Evolutionary conservation across 768 basidiomycete species (phyloP).

Genomic region (Tylopilus balloui): DNA sequence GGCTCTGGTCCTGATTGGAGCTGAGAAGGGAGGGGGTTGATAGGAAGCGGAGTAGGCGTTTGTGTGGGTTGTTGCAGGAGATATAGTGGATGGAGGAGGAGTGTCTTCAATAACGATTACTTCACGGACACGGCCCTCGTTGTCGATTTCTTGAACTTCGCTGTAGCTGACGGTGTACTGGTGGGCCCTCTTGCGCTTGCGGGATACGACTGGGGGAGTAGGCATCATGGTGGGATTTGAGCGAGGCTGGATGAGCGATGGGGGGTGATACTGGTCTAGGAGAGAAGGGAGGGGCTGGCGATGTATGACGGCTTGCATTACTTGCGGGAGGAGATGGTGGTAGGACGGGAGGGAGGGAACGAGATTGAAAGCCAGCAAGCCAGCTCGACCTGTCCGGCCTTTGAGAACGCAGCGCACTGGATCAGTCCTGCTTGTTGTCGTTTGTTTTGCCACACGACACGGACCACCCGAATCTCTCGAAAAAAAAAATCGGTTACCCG

Average conservation of each 20-base stretch:
- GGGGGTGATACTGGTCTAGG: conserved; percentile 63
- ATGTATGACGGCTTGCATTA: conserved; percentile 68
- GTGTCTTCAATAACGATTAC: conserved; percentile 94
- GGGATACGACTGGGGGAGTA: conserved; percentile 65
- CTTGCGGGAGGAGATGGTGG: conserved; percentile 53
- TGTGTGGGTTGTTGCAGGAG: conserved; percentile 67
- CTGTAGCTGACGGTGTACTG: conserved; percentile 83
- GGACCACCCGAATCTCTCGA: conserved; percentile 1
- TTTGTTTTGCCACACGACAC: conserved; percentile 25
- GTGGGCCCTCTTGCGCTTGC: conserved; percentile 80
- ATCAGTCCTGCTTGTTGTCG: conserved; percentile 29
- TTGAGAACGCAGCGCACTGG: conserved; percentile 34
- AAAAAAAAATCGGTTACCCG: not conserved
- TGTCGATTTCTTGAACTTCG: conserved; percentile 84
- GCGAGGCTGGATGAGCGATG: conserved; percentile 44
- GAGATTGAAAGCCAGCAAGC: conserved; percentile 37
- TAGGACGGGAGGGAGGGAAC: conserved; percentile 19
- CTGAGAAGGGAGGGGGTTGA: conserved; percentile 71
- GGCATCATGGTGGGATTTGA: conserved; percentile 58
- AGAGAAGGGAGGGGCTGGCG: conserved; percentile 60
- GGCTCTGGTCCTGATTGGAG: conserved; percentile 78
- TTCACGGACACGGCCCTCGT: conserved; percentile 69
- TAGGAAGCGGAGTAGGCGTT: conserved; percentile 73
- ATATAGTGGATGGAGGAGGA: conserved; percentile 71
- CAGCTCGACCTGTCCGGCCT: conserved; percentile 29